Percentiles rank a stretch among this genome's conserved stretches.
phyloP scores from a whole-genome alignment of 1,284 basidiomycete genomes.

The Fomitopsis schrenkii region DNA sequence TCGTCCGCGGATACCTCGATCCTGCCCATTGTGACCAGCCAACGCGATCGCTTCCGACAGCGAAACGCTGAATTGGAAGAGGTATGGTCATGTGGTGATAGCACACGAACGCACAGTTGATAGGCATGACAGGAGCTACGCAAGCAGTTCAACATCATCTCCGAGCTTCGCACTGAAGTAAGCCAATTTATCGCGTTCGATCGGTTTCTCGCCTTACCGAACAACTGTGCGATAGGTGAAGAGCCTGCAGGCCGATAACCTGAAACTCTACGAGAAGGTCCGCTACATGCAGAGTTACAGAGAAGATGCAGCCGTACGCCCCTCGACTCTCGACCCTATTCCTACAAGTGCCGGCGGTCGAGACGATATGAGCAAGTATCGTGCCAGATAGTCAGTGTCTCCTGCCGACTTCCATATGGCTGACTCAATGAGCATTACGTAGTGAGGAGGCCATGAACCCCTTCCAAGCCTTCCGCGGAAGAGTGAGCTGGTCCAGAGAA shows the following conservation, averaged over 20 bases:
- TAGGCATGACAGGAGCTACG: constrained; percentile 69
- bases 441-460: constrained; percentile 94
- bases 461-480: constrained; percentile 93
- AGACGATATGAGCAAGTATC: constrained; percentile 87
- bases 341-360: constrained; percentile 41
- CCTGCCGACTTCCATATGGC: neutral
- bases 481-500: constrained; percentile 53
- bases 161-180: constrained; percentile 85
- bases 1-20: constrained; percentile 86
- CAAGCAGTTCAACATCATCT: constrained; percentile 90
- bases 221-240: constrained; percentile 17
- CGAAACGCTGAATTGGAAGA: constrained; percentile 97
- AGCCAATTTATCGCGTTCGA: constrained; percentile 33
- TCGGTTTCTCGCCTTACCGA: neutral
- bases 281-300: constrained; percentile 95
- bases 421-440: neutral
- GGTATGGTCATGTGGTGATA: constrained; percentile 34
- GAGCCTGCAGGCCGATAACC: constrained; percentile 85
- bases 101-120: neutral
- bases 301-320: constrained; percentile 53
- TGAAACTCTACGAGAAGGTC: constrained; percentile 96
- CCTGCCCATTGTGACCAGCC: constrained; percentile 93
- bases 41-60: constrained; percentile 93
- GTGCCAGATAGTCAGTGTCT: constrained; percentile 67
- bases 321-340: constrained; percentile 66